Evolutionary conservation across 225 moss, liverwort and hornwort species (phyloP), one percentile per base, ranked within the genome.

Genomic region (Ulota crispa): DNA sequence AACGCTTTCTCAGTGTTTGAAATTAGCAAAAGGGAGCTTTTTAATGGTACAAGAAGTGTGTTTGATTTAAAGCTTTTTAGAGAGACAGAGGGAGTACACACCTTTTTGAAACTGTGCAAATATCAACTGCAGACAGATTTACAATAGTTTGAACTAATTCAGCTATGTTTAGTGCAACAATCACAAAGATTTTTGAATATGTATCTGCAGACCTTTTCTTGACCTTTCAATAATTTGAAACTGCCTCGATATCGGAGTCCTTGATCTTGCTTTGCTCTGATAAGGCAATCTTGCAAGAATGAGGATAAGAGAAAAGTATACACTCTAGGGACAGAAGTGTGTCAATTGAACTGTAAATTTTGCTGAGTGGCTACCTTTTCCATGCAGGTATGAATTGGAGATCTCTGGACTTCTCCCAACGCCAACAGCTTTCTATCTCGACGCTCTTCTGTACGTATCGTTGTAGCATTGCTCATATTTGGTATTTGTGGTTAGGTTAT

Each of bases 351-450:
- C 57, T 57, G 13, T 61, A 15, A 52, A 32, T 15, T 68, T 80
- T 57, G 75, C 64, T 59, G 42, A 47, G 52, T n/a, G 57, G 60
- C 39, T 72, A 63, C 62, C 42, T 55, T 77, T 43, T 67, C 19
- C 68, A 9, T 83, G 66, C 91, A 92, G 91, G 78, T 92, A 92
- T 80, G 73, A 70, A 2, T 78, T 96, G 85, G 87, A 90, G 88
- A 83, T 93, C 54, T 89, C 81, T 78, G 94, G 94, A 45, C 73
- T 87, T 41, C 80, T 88, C 9, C 85, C 88, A 1, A 92, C 84
- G 71, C 84, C 87, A 59, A 57, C 84, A 34, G 78, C 52, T 30
- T 68, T 94, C 77, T 87, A 80, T 37, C 68, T 83, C 79, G 82
- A 88, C 65, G 82, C 85, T 60, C 45, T 93, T 36, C 84, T 87